Conservation (phyloP, 179 eudicot genomes). For the Patellifolia procumbens region DNA sequence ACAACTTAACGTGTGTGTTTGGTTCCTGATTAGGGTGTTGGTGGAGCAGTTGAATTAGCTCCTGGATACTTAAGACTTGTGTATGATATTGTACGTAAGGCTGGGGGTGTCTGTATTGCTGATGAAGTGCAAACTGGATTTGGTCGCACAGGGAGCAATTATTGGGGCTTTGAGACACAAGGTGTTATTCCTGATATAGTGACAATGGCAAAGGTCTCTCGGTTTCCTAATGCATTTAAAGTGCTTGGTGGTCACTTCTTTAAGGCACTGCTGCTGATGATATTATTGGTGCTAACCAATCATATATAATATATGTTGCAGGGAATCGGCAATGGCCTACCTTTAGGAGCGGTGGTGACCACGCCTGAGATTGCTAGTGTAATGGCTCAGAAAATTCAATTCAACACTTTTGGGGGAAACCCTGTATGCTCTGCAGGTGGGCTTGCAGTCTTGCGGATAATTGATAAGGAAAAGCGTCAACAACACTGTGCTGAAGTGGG, state of each 20-base stretch:
- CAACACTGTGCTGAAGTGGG: slow-evolving; percentile 87
- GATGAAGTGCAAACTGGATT: slow-evolving; percentile 99
- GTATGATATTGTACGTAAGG: slow-evolving; percentile 81
- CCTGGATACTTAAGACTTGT: slow-evolving; percentile 85
- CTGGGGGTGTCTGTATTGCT: slow-evolving; percentile 99
- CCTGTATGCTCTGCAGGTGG: slow-evolving; percentile 99
- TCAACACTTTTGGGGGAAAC: slow-evolving; percentile 97
- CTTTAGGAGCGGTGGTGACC: slow-evolving; percentile 95
- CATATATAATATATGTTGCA: slow-evolving; percentile 29
- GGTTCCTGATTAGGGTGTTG: slow-evolving; percentile 68
- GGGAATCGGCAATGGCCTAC: slow-evolving; percentile 98
- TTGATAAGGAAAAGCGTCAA: slow-evolving; percentile 93
- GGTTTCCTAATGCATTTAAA: neutral
- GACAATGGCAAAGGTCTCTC: slow-evolving; percentile 90
- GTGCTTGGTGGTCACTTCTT: neutral
- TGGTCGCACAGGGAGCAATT: slow-evolving; percentile 96
- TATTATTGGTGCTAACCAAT: slow-evolving; percentile 15
- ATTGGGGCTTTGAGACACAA: slow-evolving; percentile 97
- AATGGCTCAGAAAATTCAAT: slow-evolving; percentile 86
- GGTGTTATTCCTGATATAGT: slow-evolving; percentile 92
- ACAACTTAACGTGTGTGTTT: slow-evolving; percentile 7
- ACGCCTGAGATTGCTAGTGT: slow-evolving; percentile 94
- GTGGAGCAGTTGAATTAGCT: slow-evolving; percentile 97
- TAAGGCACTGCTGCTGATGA: neutral
- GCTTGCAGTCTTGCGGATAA: slow-evolving; percentile 81